Evolutionary conservation across 768 basidiomycete species (phyloP), one percentile per base, ranked within the genome.

Genomic region (Amylocystis lapponica): DNA sequence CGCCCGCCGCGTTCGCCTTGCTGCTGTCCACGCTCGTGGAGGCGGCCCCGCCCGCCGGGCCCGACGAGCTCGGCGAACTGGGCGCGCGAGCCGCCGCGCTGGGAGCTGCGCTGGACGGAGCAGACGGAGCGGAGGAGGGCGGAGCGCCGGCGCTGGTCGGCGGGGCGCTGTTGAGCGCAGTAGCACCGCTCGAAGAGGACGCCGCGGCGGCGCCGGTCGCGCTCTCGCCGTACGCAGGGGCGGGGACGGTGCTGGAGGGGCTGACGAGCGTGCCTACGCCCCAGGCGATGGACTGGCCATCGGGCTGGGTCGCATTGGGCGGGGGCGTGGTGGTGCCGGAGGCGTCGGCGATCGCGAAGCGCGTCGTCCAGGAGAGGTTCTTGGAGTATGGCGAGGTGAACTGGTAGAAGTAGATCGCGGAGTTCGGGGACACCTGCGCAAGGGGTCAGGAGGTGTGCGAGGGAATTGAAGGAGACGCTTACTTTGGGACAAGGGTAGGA

Each of bases 371-470:
- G 19, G 54, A 50, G 27, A 66, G 60, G 56, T 66, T 56, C 27
- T 62, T 1, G 1, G 75, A 56, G 5, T 48, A 54, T 0, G 72
- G 64, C 1, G 76, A 62, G 13, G 75, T 67, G 69, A 85, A 89
- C 54, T 88, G 84, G 62, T 86, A 86, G 68, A 89, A 90, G 67
- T 88, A 90, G 50, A 89, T 79, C 27, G 77, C 56, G 2, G 86
- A 70, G 60, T 83, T 68, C 16, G 76, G 74, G 16, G 65, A 65
- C 29, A 89, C 84, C 81, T 84, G 53, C 38, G 31, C 40, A 6
- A 39, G 38, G 12, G 27, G 23, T 17, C 19, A 38, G 21, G 27
- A 41, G 7, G n/a, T 42, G 30, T 16, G 30, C 20, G n/a, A 20
- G 23, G 4, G 9, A 40, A 27, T 9, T 16, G 30, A 31, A 5